Conservation (phyloP, 1,284 basidiomycete genomes). For the Ceratobasidium sp. region DNA sequence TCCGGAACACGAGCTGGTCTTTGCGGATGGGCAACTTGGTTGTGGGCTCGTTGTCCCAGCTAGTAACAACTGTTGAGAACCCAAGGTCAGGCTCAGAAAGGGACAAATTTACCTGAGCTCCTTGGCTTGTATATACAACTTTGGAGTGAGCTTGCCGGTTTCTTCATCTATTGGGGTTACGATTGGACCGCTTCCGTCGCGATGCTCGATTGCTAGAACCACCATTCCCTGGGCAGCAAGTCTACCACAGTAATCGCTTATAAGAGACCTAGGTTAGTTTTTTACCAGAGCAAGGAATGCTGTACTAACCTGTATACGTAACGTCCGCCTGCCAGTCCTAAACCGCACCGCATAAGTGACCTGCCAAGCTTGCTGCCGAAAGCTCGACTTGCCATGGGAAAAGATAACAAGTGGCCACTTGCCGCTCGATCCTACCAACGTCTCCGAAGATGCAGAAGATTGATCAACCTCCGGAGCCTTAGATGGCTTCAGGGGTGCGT, state of each 20-base stretch:
- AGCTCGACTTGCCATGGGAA: constrained; percentile 65
- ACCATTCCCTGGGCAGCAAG: constrained; percentile 79
- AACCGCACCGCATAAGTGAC: neutral
- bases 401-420: constrained; percentile 79
- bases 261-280: constrained; percentile 11
- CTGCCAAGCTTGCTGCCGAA: neutral
- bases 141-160: constrained; percentile 47
- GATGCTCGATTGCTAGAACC: constrained; percentile 80
- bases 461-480: constrained; percentile 49
- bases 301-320: constrained; percentile 71
- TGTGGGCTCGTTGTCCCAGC: constrained; percentile 47
- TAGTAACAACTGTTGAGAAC: constrained; percentile 39
- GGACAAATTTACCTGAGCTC: constrained; percentile 61
- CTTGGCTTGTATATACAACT: constrained; percentile 61
- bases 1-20: constrained; percentile 73
- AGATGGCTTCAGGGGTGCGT: constrained; percentile 66
- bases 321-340: constrained; percentile 73
- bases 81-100: neutral
- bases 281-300: constrained; percentile 12
- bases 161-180: constrained; percentile 47
- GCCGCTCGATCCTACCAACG: constrained; percentile 6
- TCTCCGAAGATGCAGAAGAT: constrained; percentile 47
- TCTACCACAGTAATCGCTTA: constrained; percentile 72
- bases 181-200: constrained; percentile 75
- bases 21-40: constrained; percentile 62